Evolutionary conservation across 106 monocot genomes (phyloP).

Genomic region (Dendrobium nobile): DNA sequence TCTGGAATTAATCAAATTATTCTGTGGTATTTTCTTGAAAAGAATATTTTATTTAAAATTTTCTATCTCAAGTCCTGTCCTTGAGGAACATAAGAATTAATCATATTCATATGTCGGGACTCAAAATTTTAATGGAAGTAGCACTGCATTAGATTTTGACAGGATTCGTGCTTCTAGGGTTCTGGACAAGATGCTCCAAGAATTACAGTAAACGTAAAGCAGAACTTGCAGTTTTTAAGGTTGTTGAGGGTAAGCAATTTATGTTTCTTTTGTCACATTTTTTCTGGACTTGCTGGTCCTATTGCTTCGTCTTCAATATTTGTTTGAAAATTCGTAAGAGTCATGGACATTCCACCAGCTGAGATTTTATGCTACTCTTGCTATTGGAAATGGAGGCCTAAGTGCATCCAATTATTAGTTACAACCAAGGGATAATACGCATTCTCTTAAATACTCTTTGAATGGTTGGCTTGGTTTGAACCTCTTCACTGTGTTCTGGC

Average conservation of each 20-base stretch:
- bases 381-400: not conserved
- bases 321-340: not conserved
- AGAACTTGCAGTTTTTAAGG: conserved; percentile 73
- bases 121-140: not conserved
- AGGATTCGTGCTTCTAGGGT: conserved; percentile 33
- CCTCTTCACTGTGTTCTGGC: not conserved
- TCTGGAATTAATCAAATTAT: not conserved
- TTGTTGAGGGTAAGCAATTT: conserved; percentile 50
- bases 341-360: not conserved
- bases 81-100: too few species aligned
- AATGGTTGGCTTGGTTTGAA: not conserved
- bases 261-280: not conserved
- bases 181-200: conserved; percentile 57
- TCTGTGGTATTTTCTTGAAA: not conserved
- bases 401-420: not conserved
- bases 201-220: conserved; percentile 93
- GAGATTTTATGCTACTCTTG: not conserved
- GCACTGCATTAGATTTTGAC: not conserved
- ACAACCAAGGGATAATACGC: not conserved
- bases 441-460: not conserved
- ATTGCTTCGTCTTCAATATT: not conserved
- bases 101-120: not conserved
- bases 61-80: not conserved
- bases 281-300: not conserved
- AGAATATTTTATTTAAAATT: not conserved